A percentile compares a stretch with the other conserved stretches of the same genome.
These are phyloP conservation scores for Penicillium sp. DNA, from an alignment of 2,329 filamentous ascomycete species.

Conservation along the genomic window DNA sequence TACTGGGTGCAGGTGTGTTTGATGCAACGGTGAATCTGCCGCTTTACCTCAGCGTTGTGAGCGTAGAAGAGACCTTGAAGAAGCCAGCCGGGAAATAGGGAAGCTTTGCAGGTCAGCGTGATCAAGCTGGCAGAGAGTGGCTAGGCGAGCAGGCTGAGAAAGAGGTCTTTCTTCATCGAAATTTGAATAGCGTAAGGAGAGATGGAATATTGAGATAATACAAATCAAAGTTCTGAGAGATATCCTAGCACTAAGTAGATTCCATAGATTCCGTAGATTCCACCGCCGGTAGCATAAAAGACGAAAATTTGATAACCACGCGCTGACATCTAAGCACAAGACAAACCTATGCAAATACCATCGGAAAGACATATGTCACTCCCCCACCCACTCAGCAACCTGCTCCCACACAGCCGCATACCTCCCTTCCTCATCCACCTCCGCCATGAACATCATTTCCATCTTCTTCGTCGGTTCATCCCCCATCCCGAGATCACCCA, in stretches of 20 bases:
- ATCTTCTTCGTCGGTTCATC: neutral
- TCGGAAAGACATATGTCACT: neutral
- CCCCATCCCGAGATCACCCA: neutral
- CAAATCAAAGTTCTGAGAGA: neutral
- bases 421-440: neutral
- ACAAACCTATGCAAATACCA: too few species aligned
- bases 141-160: neutral
- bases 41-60: slow-evolving; percentile 18
- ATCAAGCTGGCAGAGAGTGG: neutral
- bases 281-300: neutral
- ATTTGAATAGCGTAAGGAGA: neutral
- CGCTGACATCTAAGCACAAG: too few species aligned
- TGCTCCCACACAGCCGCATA: neutral
- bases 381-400: neutral
- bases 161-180: neutral
- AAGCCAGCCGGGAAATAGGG: neutral
- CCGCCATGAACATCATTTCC: neutral
- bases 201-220: neutral
- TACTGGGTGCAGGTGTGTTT: slow-evolving; percentile 22
- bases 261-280: too few species aligned
- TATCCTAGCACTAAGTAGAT: too few species aligned
- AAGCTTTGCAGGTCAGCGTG: neutral
- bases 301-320: neutral
- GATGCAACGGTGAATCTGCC: slow-evolving; percentile 11
- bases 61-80: slow-evolving; percentile 14